phyloP scores from a whole-genome alignment of 1,139 yeast genomes.

The Yamadazyma trypodendri region DNA sequence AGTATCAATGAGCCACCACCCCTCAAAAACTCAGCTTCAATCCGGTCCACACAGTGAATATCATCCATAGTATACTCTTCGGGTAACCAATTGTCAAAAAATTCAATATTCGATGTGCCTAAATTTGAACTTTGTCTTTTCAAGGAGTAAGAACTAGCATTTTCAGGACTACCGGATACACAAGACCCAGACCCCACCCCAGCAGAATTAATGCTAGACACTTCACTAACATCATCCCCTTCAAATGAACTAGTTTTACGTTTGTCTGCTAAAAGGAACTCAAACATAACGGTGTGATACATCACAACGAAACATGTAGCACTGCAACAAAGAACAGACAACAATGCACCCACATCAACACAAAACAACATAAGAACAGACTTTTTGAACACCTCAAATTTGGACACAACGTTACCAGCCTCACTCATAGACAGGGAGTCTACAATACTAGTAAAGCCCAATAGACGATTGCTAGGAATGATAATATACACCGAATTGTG shows the following conservation, averaged over 20 bases:
- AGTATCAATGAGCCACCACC: neutral
- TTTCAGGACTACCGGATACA: neutral
- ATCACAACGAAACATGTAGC: neutral
- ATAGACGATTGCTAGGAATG: too few relatives aligned
- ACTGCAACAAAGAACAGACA: neutral
- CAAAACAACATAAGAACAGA: neutral
- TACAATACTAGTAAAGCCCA: too few relatives aligned
- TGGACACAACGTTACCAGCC: neutral
- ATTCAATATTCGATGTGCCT: constrained; percentile 7
- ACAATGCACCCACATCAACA: neutral
- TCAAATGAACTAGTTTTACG: neutral
- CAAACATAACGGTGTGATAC: neutral
- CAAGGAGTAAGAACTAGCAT: neutral
- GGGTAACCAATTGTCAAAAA: constrained; percentile 10
- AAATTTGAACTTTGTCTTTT: constrained; percentile 10
- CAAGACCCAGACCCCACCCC: neutral
- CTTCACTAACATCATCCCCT: neutral
- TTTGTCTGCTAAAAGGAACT: neutral
- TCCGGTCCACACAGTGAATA: constrained; percentile 7
- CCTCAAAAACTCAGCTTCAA: constrained; percentile 5
- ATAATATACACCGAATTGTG: too few relatives aligned
- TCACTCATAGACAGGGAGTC: too few relatives aligned
- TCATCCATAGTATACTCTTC: constrained; percentile 8
- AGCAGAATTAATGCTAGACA: neutral
- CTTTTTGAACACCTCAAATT: neutral